phyloP scores from a whole-genome alignment of 352 stramenopile species.

The Phytophthora tentaculata region DNA sequence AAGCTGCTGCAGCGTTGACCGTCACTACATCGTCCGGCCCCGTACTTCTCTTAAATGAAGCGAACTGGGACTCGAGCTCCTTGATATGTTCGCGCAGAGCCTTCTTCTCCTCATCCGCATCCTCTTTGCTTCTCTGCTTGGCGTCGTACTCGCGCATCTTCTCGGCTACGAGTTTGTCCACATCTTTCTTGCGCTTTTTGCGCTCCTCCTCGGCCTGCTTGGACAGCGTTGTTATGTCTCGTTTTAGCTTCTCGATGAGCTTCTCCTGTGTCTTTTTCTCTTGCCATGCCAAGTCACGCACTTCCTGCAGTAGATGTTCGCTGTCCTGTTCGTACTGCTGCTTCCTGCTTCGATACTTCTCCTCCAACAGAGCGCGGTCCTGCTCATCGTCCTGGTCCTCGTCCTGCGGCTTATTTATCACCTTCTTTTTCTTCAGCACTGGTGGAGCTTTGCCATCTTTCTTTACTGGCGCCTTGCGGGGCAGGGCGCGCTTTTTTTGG shows the following conservation, averaged over 20 bases:
- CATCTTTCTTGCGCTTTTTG: conserved; percentile 46
- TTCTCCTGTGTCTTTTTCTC: conserved; percentile 81
- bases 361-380: conserved; percentile 25
- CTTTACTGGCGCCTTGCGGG: conserved; percentile 14
- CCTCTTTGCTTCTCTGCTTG: conserved; percentile 34
- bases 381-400: conserved; percentile 24
- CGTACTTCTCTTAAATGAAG: conserved; percentile 51
- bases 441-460: conserved; percentile 20
- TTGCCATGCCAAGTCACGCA: conserved; percentile 58
- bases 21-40: conserved; percentile 46
- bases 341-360: conserved; percentile 61
- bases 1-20: conserved; percentile 40
- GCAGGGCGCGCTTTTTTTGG: conserved; percentile 27
- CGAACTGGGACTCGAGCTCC: conserved; percentile 63
- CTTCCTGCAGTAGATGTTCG: conserved; percentile 67
- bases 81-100: conserved; percentile 50
- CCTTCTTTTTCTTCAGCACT: conserved; percentile 28
- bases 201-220: conserved; percentile 56
- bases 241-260: conserved; percentile 73
- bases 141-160: conserved; percentile 50
- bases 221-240: conserved; percentile 65
- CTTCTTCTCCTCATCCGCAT: conserved; percentile 45
- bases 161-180: conserved; percentile 59
- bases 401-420: background rate
- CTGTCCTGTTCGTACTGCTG: conserved; percentile 71